Conservation (phyloP, 2,329 filamentous ascomycete species). For the Corinectria fuckeliana region DNA sequence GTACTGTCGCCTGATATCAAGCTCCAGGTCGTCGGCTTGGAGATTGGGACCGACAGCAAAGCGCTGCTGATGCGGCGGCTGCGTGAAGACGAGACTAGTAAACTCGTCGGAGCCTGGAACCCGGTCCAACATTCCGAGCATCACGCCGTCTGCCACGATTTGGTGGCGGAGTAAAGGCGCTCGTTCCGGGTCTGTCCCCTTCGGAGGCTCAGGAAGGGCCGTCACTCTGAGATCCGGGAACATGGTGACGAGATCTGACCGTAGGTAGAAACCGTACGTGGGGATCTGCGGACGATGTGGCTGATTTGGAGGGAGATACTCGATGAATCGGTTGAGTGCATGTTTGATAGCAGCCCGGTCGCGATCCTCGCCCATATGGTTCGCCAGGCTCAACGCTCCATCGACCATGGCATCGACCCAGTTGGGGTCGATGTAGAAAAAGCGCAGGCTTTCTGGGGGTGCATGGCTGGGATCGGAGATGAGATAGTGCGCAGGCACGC, state of each 20-base stretch:
- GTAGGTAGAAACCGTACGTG: conserved; percentile 47
- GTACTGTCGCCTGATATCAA: conserved; percentile 35
- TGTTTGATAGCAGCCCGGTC: conserved; percentile 32
- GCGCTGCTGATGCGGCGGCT: conserved; percentile 48
- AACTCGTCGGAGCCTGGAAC: conserved; percentile 34
- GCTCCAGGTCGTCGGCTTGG: neutral
- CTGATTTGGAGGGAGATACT: neutral
- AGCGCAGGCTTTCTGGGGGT: neutral
- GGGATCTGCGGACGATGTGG: conserved; percentile 40
- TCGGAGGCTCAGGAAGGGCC: too few species aligned
- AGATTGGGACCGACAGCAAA: conserved; percentile 38
- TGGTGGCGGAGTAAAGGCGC: conserved; percentile 41
- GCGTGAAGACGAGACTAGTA: conserved; percentile 38
- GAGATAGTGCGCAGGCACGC: conserved; percentile 1
- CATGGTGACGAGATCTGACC: conserved; percentile 44
- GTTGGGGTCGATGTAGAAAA: neutral
- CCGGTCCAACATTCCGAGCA: conserved; percentile 44
- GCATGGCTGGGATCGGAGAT: neutral
- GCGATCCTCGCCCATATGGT: neutral
- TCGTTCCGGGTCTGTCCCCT: too few species aligned
- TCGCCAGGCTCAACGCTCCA: neutral
- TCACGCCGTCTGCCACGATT: conserved; percentile 40
- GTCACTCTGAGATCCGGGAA: conserved; percentile 45
- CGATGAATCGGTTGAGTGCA: conserved; percentile 43
- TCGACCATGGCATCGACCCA: neutral